Conservation (phyloP, 768 basidiomycete genomes). For the Suillus sp. region DNA sequence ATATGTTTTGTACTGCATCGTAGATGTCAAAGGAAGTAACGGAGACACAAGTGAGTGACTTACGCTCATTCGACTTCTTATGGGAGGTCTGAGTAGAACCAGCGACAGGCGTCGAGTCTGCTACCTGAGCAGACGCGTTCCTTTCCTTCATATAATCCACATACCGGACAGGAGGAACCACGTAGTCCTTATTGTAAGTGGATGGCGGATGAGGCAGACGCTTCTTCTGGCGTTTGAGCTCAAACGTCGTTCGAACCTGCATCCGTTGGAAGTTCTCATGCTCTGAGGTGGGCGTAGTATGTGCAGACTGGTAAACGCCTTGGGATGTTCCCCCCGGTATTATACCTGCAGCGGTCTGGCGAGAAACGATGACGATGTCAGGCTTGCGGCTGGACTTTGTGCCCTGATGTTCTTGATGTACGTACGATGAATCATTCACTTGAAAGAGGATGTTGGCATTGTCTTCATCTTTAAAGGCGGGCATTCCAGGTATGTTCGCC, state of each 20-base stretch:
- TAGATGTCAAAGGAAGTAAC: background rate
- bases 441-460: background rate
- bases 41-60: background rate
- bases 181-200: no score
- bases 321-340: slow-evolving; percentile 1
- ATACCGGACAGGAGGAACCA: background rate
- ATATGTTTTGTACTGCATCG: background rate
- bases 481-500: background rate
- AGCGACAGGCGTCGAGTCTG: background rate
- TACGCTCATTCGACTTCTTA: background rate
- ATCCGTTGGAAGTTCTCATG: background rate
- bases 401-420: no score
- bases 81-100: no score
- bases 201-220: background rate
- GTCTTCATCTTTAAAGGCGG: background rate
- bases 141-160: background rate
- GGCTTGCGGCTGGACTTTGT: slow-evolving; percentile 4
- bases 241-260: no score
- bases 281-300: background rate
- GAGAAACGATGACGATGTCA: slow-evolving; percentile 3
- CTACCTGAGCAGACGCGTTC: background rate
- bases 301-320: background rate
- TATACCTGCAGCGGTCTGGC: background rate
- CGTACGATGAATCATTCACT: no score
- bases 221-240: background rate